Conservation (phyloP, 768 basidiomycete genomes). For the Lactarius sp. region DNA sequence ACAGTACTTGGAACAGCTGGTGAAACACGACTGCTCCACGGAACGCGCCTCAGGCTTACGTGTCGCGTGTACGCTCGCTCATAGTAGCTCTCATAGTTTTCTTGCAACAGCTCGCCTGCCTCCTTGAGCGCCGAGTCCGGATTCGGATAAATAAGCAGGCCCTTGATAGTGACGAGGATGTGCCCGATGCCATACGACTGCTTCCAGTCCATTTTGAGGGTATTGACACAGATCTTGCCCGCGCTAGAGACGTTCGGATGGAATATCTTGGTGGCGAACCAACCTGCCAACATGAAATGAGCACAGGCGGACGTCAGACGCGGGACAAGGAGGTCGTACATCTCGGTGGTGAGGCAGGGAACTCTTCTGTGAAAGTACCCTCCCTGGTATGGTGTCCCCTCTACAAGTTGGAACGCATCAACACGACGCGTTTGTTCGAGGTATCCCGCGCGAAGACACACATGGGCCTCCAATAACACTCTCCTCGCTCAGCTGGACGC, state of each 20-base stretch:
- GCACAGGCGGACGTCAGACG: not conserved
- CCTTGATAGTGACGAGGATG: conserved; percentile 90
- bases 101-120: conserved; percentile 89
- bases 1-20: not conserved
- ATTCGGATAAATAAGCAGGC: too few species aligned
- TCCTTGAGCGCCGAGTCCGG: conserved; percentile 95
- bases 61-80: conserved; percentile 90
- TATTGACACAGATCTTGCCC: conserved; percentile 96
- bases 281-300: conserved; percentile 46
- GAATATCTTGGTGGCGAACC: conserved; percentile 92
- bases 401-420: conserved; percentile 32
- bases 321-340: conserved; percentile 48
- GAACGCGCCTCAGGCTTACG: conserved; percentile 57
- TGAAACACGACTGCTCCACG: not conserved
- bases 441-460: conserved; percentile 36
- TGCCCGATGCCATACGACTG: conserved; percentile 87
- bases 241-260: conserved; percentile 89
- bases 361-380: conserved; percentile 81
- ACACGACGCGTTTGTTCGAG: conserved; percentile 1
- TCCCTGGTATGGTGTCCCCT: conserved; percentile 66
- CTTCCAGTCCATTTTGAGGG: too few species aligned
- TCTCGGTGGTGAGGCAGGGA: conserved; percentile 92
- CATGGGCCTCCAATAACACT: conserved; percentile 91
- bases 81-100: conserved; percentile 85
- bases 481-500: conserved; percentile 79